Base-by-base conservation (phyloP, 805 yeast species). In the Suhomyces faveliae region DNA sequence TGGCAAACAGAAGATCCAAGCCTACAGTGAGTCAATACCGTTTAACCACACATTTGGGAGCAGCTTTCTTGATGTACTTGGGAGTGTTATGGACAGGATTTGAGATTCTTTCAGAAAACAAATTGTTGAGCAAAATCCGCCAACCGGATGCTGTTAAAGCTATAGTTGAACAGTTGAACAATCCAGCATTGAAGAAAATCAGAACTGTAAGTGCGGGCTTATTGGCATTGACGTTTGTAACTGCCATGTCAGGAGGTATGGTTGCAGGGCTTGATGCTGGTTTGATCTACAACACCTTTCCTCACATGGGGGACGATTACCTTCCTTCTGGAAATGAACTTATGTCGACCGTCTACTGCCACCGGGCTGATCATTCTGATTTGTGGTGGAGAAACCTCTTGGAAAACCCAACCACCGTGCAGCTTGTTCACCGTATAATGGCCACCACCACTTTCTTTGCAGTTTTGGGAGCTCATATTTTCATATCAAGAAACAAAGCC, bases 181-280 rank as follows among this genome's bases (percentile, higher is more conserved):
- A 80, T 50, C 84, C 90, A 1, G 71, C 79, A 0, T 66, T 89
- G 42, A 73, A 71, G 39, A 79, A 73, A 40, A 76, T 86, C 57
- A 81, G 90, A 63, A 66, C 74, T 35, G 58, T 77, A 27, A 78
- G 88, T 1, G 50, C 69, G 8, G 85, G 76, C 0, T 68, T 94
- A 35, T 71, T 89, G 24, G 83, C 74, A 2, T 69, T 92, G 45
- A 85, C 92, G 1, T 92, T 90, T 58, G 50, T 85, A 35, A 94
- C 99, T 15, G 96, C 97, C 13, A 87, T 94, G 95, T 81, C 96
- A 9, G 99, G 99, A 51, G 97, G 96, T 12, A 82, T 94, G 77
- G 99, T 94, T 40, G 99, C 99, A 12, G 99, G 99, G 7, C 75
- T 94, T 47, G 99, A 94, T 68, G 99, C 99, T 2, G 99, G 99